Evolutionary conservation across 2,329 filamentous ascomycete species (phyloP), one percentile per base, ranked within the genome.

Genomic region (Pseudogymnoascus sp.): DNA sequence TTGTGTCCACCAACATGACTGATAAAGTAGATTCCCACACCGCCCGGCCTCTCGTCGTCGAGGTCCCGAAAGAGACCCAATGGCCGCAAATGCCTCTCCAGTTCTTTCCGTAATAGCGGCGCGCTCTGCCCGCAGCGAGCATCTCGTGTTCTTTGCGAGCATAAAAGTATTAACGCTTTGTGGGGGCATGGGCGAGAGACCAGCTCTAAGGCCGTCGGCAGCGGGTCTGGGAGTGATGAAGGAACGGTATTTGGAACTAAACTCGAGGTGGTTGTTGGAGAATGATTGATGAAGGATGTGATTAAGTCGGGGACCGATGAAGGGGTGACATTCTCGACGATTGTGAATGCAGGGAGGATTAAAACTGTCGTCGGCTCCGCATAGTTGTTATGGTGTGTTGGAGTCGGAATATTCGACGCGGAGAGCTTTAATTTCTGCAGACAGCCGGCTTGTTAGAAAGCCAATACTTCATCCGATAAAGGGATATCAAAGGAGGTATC

Each of bases 1-100:
- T 97, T 97, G 80, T 99, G 95, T 0, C 95, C 95, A 28, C 95
- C 95, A 2, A 97, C 92, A 73, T 99, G 95, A 69, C 87, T 93
- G 73, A 98, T 96, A 74, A 97, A 98, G 78, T 96, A 96, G 68
- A 99, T 90, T 0, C 92, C 93, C 5, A 97, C 93, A 11, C 95
- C 95, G 10, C 93, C 93, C 0, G 93, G 92, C 65, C 95, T 80
- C 75, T 92, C 87, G 74, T 99, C 95, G 73, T 96, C 86, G 57
- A 95, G 78, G 73, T 98, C 93, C 31, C 95, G 87, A 75, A 89
- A 93, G 19, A 99, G 78, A 0, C 92, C 93, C 11, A 96, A 80
- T 1, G 90, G 90, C 0, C 92, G 87, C 37, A 98, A 82, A 74
- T 97, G 92, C 1, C 93, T 85, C 79, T 96, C 92, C 63, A 99